Evolutionary conservation across 371 early-diverging fungal species (phyloP), one percentile per base, ranked within the genome.

Genomic region (Catenaria anguillulae): DNA sequence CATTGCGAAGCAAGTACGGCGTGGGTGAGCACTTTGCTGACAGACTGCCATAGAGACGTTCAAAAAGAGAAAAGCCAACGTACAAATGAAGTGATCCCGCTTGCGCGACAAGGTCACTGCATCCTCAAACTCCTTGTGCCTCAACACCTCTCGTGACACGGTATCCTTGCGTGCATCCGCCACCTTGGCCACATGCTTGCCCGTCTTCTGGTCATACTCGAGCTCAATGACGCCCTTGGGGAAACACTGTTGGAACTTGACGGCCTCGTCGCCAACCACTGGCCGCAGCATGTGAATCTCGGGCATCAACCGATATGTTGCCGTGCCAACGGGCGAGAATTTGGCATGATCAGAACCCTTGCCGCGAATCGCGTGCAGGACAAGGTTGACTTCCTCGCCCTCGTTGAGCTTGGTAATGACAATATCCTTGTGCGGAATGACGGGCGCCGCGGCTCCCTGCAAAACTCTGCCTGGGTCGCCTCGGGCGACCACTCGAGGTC

Each of bases 311-410:
- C 98, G 85, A 70, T 99, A 99, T 12, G 92, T 88, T 13, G 97
- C 98, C 10, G 93, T 93, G 77, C 80, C 76, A 33, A 99, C 99
- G 23, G 99, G 99, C 13, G 93, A 93, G 84, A 87, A 99, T 67
- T 99, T 99, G 61, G 98, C 93, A 70, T 99, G 99, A 61, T 89
- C 93, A 71, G 86, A 84, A 29, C 97, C 99, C 50, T 89, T 77
- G 33, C 97, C 97, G 77, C 94, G 95, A 45, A 81, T 81, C 68
- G 89, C 89, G 74, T 95, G 93, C 61, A 93, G 70, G 72, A 90
- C 91, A 64, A 90, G 73, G 50, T 87, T 78, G 55, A 99, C 82
- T 55, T 75, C 67, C 62, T 99, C 98, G 2, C 92, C 92, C 17
- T 97, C 93, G 62, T 93, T 83, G 64, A 99, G 77, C 75, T 97